phyloP scores from a whole-genome alignment of 495 filamentous ascomycete genomes.

The Neurospora sp. region DNA sequence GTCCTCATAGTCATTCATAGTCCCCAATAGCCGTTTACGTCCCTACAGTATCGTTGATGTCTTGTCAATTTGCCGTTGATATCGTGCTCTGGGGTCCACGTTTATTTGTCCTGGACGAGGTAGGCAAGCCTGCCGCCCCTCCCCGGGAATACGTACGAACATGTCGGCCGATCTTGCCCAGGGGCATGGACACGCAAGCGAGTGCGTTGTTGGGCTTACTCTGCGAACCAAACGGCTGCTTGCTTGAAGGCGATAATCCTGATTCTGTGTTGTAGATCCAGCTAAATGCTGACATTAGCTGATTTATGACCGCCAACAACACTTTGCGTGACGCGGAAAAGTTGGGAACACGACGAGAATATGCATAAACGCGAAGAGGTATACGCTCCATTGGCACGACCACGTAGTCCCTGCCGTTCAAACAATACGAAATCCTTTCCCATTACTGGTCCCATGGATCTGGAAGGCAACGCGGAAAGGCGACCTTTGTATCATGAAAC shows the following conservation, averaged over 20 bases:
- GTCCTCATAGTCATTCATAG: too few species aligned
- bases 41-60: too few species aligned
- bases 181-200: background rate
- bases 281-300: background rate
- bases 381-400: background rate
- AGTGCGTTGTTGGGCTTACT: background rate
- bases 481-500: background rate
- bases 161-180: background rate
- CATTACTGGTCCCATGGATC: background rate
- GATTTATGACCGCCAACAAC: background rate
- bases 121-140: background rate
- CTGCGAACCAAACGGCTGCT: background rate
- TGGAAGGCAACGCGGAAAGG: background rate
- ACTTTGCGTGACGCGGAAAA: background rate
- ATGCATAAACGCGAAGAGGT: background rate
- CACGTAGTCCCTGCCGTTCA: background rate
- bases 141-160: background rate
- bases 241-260: background rate
- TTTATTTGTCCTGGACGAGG: too few species aligned
- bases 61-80: too few species aligned
- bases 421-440: background rate
- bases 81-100: too few species aligned
- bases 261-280: background rate
- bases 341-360: background rate
- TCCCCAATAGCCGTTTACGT: too few species aligned